Base-by-base conservation (phyloP, 148 eudicot species). In the Arbutus unedo region DNA sequence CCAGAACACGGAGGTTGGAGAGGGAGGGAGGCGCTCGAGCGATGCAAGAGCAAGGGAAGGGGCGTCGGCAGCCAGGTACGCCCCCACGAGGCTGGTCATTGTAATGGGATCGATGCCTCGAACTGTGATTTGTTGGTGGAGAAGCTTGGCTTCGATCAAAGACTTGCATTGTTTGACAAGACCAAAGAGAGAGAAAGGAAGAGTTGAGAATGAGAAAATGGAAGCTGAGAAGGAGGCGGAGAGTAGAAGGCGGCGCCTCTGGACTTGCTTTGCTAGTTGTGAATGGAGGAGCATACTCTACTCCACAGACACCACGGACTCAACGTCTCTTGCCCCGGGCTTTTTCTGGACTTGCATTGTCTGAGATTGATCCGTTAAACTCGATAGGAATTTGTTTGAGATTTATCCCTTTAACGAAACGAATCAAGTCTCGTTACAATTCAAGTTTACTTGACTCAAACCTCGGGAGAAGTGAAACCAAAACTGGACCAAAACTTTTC, bases 51-150 rank as follows among this genome's bases (percentile, higher is more conserved):
- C 89, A 23, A 77, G 81, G 79, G 75, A 80, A 1, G 87, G 82
- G 5, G 87, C 53, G 53, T 70, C 31, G 81, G 67, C 76, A 78
- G 87, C 72, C 38, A 89, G 47, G 87, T 87, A 89, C 43, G 72
- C 72, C 6, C 43, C 44, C 57, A 90, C 77, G n/a, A 88, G 45
- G 50, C 79, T 77, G n/a, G 80, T 23, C 13, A 62, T 23, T 3
- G 64, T 41, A 80, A 50, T 11, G 11, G 85, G 80, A 74, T 74
- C 78, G 16, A 81, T 3, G 82, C 85, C 89, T 48, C 76, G 56
- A 19, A 88, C 86, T 8, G 82, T 49, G 62, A 83, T 75, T 57
- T 87, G 89, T 23, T 84, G 92, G 80, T 90, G 87, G 82, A 89
- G 38, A 68, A 11, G 83, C 57, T 85, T 81, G 83, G 86, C 87